Evolutionary conservation across 495 filamentous ascomycete species (phyloP).

Genomic region (Daldinia decipiens): DNA sequence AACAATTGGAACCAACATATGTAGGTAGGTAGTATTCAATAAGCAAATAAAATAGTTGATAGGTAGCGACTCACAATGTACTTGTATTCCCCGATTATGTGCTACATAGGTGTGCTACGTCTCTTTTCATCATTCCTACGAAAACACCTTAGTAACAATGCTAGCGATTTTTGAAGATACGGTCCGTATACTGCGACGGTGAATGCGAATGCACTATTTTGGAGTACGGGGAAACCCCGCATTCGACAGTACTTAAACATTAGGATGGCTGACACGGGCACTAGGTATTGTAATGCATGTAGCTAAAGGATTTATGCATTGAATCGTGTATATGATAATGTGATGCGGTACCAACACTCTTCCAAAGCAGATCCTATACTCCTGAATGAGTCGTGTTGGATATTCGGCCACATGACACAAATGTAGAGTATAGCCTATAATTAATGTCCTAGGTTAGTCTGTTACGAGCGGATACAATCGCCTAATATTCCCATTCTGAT

Average conservation of each 20-base stretch:
- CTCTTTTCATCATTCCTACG: background rate
- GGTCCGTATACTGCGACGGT: too few relatives aligned
- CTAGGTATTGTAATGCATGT: too few relatives aligned
- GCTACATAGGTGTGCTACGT: background rate
- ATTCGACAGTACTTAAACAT: background rate
- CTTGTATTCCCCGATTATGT: too few relatives aligned
- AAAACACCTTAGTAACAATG: background rate
- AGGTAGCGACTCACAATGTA: too few relatives aligned
- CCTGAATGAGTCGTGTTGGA: background rate
- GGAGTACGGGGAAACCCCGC: background rate
- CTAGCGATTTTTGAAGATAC: background rate
- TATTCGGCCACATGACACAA: background rate
- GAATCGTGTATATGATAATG: background rate
- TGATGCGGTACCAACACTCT: background rate
- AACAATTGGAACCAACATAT: background rate
- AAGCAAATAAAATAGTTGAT: background rate
- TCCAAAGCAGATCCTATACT: background rate
- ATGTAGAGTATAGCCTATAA: background rate
- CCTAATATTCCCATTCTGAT: constrained; percentile 8
- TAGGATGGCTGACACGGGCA: too few relatives aligned
- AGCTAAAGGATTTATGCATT: background rate
- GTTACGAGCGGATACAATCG: background rate
- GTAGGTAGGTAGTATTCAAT: too few relatives aligned
- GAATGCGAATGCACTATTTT: background rate
- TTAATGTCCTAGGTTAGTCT: background rate